These are phyloP conservation scores for Citrus maxima DNA, from an alignment of 345 rosid species.

Conservation along the genomic window DNA sequence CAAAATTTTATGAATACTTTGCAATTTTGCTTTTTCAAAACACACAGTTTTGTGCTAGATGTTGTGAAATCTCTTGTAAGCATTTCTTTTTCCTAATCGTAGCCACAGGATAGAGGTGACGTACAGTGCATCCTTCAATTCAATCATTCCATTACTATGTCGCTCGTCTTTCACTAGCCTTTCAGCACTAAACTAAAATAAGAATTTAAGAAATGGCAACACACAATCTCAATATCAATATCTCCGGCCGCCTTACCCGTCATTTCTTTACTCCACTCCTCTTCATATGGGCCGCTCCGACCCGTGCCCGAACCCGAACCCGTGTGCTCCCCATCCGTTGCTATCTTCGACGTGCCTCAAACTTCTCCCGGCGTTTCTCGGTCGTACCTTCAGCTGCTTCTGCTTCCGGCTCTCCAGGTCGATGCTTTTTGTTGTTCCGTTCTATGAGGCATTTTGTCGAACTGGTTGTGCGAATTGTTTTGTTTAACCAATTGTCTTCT, in stretches of 20 bases:
- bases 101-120: not conserved
- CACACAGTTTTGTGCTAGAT: too few relatives aligned
- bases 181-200: not conserved
- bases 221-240: conserved; percentile 8
- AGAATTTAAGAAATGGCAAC: conserved; percentile 13
- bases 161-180: not conserved
- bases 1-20: too few relatives aligned
- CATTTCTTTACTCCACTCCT: conserved; percentile 17
- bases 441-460: not conserved
- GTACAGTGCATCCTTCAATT: not conserved
- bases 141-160: not conserved
- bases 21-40: too few relatives aligned
- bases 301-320: not conserved
- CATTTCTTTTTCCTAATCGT: not conserved
- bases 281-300: conserved; percentile 6
- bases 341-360: not conserved
- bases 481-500: not conserved
- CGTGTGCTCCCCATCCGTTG: conserved; percentile 24
- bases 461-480: not conserved
- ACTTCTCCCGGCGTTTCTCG: conserved; percentile 19
- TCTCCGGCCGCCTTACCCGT: conserved; percentile 16
- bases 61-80: too few relatives aligned
- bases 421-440: not conserved
- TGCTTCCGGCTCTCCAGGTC: conserved; percentile 16
- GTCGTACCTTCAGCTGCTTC: not conserved